Evolutionary conservation across 2,329 filamentous ascomycete genomes (phyloP).

Genomic region (Pyrenophora teres): DNA sequence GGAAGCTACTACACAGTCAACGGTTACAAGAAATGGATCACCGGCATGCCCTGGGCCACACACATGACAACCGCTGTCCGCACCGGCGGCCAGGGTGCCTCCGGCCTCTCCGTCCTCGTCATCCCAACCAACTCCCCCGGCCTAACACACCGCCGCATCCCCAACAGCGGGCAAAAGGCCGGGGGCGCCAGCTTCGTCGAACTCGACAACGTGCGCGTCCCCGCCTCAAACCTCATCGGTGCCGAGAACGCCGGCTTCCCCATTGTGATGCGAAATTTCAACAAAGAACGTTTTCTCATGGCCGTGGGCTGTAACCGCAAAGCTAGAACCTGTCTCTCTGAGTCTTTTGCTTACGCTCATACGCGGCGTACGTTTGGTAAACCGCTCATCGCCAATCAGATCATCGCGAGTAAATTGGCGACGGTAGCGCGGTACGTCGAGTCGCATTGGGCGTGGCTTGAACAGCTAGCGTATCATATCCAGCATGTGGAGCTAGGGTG

Average conservation of each 20-base stretch:
- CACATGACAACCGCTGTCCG: slow-evolving; percentile 67
- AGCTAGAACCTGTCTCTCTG: slow-evolving; percentile 60
- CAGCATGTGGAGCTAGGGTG: slow-evolving; percentile 50
- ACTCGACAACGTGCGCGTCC: slow-evolving; percentile 61
- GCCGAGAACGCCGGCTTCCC: slow-evolving; percentile 61
- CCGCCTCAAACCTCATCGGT: slow-evolving; percentile 59
- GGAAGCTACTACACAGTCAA: slow-evolving; percentile 73
- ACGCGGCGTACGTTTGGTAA: slow-evolving; percentile 63
- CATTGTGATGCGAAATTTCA: slow-evolving; percentile 62
- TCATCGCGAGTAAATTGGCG: slow-evolving; percentile 65
- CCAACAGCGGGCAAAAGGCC: slow-evolving; percentile 69
- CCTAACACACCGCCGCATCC: slow-evolving; percentile 60
- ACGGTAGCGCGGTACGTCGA: slow-evolving; percentile 65
- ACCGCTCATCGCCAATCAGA: slow-evolving; percentile 61
- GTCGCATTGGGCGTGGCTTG: slow-evolving; percentile 64
- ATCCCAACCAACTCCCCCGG: slow-evolving; percentile 59
- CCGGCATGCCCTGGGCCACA: slow-evolving; percentile 64
- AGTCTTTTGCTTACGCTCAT: slow-evolving; percentile 58
- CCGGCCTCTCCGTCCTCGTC: slow-evolving; percentile 63
- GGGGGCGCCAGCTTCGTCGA: slow-evolving; percentile 64
- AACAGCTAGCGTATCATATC: slow-evolving; percentile 63
- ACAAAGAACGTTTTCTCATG: slow-evolving; percentile 62
- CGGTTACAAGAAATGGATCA: slow-evolving; percentile 72
- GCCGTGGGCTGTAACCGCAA: slow-evolving; percentile 62
- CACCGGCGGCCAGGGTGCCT: slow-evolving; percentile 59